Percentiles rank a stretch among this genome's conserved stretches.
Conservation (phyloP, 2,329 filamentous ascomycete species). For the Talaromyces amestolkiae region DNA sequence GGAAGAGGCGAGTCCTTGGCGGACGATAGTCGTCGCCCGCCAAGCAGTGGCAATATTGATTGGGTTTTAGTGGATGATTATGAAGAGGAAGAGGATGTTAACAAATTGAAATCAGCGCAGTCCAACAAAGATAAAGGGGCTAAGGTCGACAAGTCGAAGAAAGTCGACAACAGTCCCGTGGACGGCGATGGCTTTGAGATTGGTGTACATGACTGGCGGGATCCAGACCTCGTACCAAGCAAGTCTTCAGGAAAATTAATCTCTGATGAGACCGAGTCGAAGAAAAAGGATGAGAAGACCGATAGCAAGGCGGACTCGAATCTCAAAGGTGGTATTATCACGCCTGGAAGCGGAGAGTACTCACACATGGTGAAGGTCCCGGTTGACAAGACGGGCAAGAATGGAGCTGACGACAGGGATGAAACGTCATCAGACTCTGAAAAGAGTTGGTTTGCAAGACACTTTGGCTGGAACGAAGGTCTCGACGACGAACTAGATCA, state of each 20-base stretch:
- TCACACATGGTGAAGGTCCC: constrained; percentile 29
- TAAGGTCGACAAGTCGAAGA: constrained; percentile 24
- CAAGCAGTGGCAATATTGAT: constrained; percentile 70
- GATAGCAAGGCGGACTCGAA: constrained; percentile 35
- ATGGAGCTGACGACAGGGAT: neutral
- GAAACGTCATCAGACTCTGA: neutral
- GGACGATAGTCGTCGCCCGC: constrained; percentile 61
- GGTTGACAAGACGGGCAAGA: constrained; percentile 29
- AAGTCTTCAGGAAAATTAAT: constrained; percentile 32
- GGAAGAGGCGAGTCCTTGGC: constrained; percentile 30
- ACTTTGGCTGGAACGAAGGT: constrained; percentile 32
- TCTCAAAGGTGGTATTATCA: constrained; percentile 65
- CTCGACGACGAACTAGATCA: constrained; percentile 18
- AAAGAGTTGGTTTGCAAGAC: constrained; percentile 34
- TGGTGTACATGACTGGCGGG: constrained; percentile 83
- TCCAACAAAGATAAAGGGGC: constrained; percentile 30
- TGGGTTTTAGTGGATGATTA: constrained; percentile 70
- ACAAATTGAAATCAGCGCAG: constrained; percentile 22
- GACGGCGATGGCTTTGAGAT: constrained; percentile 69
- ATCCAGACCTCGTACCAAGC: constrained; percentile 66
- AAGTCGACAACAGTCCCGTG: constrained; percentile 26
- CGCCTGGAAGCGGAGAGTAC: constrained; percentile 72
- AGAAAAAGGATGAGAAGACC: constrained; percentile 29
- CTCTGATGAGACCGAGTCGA: constrained; percentile 25
- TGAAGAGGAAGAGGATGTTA: constrained; percentile 50